These are phyloP conservation scores for Gastrolobium bilobum DNA, from an alignment of 306 rosid species.

Conservation along the genomic window DNA sequence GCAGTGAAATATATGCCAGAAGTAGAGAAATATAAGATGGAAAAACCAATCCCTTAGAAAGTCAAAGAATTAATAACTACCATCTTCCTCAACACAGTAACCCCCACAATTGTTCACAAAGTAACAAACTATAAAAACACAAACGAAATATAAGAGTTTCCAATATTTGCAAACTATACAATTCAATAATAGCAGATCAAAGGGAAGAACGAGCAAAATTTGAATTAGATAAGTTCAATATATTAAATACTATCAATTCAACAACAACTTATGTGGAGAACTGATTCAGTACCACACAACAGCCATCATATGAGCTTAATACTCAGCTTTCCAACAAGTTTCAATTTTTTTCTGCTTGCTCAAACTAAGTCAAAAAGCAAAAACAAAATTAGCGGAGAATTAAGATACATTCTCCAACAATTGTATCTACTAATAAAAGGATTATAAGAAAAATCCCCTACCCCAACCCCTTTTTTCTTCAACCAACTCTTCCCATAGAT, in stretches of 20 bases:
- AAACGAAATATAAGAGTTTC: constrained; percentile 14
- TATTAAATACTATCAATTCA: constrained; percentile 30
- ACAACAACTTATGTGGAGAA: constrained; percentile 22
- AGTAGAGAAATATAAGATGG: constrained; percentile 19
- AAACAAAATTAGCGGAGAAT: constrained; percentile 43
- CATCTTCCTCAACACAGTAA: neutral
- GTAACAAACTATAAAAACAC: neutral
- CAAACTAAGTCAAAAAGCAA: constrained; percentile 29
- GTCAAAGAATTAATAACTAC: constrained; percentile 20
- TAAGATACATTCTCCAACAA: constrained; percentile 37
- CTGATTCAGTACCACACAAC: constrained; percentile 30
- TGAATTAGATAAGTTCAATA: constrained; percentile 37
- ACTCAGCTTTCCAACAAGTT: constrained; percentile 45
- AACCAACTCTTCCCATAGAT: constrained; percentile 30
- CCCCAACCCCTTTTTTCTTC: constrained; percentile 9
- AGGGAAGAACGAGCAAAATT: neutral
- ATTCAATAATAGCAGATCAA: constrained; percentile 22
- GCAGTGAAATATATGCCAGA: neutral
- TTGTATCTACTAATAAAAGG: constrained; percentile 34
- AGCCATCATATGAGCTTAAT: constrained; percentile 41
- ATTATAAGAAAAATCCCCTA: neutral
- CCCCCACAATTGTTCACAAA: neutral
- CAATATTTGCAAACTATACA: constrained; percentile 25
- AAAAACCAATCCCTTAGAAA: constrained; percentile 11
- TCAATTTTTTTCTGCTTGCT: constrained; percentile 41